phyloP scores from a whole-genome alignment of 2,329 filamentous ascomycete species.

The Sporothrix curviconia region DNA sequence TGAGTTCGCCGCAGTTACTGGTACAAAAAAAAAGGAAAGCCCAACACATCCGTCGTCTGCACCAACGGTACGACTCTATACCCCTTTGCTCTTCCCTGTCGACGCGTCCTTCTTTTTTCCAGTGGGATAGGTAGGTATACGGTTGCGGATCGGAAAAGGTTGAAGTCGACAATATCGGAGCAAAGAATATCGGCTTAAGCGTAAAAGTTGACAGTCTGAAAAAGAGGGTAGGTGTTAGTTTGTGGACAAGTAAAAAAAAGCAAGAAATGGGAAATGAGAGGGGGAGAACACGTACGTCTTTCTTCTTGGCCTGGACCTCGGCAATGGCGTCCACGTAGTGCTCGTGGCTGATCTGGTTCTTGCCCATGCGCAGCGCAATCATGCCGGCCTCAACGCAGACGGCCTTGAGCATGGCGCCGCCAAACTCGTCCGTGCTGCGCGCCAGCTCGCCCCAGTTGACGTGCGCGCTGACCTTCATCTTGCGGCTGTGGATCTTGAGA shows the following conservation, averaged over 20 bases:
- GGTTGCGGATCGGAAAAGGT: no score
- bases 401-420: conserved; percentile 94
- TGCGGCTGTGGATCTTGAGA: conserved; percentile 91
- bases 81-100: no score
- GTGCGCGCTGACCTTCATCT: conserved; percentile 90
- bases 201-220: conserved; percentile 52
- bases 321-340: conserved; percentile 98
- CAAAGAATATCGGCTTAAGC: no score
- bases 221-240: conserved; percentile 23
- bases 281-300: conserved; percentile 54
- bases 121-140: no score
- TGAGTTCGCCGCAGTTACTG: not conserved
- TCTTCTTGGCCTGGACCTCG: conserved; percentile 94
- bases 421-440: conserved; percentile 95
- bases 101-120: no score
- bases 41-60: no score
- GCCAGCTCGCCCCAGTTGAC: conserved; percentile 96
- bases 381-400: conserved; percentile 98
- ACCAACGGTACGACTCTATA: no score
- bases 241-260: not conserved
- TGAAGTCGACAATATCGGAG: no score
- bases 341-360: conserved; percentile 95
- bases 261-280: not conserved
- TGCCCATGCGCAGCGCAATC: conserved; percentile 91
- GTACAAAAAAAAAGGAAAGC: conserved; percentile 6